phyloP scores from a whole-genome alignment of 202 grass and related monocot genomes.

The Setaria viridis region DNA sequence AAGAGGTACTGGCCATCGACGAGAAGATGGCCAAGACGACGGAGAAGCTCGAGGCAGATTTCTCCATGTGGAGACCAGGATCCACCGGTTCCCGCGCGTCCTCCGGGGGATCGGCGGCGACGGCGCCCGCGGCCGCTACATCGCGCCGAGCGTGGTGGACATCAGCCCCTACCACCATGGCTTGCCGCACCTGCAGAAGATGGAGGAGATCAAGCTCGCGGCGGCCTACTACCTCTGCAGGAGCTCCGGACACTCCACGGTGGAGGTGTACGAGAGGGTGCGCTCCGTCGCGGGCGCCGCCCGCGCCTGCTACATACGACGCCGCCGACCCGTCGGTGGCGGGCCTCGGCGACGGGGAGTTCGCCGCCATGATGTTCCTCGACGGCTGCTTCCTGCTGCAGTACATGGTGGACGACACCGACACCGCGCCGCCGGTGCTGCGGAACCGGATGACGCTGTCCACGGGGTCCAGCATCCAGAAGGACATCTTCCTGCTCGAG shows the following conservation, averaged over 20 bases:
- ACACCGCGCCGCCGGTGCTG: not conserved
- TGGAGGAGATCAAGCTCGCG: constrained; percentile 30
- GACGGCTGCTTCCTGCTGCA: constrained; percentile 39
- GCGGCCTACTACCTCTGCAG: not conserved
- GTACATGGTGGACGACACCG: not conserved
- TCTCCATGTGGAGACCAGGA: not conserved
- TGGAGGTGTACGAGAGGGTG: not conserved
- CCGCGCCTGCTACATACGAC: not conserved
- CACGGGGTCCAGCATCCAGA: not conserved
- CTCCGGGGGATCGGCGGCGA: not conserved
- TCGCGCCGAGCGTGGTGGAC: constrained; percentile 6
- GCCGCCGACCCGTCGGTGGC: not conserved
- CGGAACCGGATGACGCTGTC: not conserved
- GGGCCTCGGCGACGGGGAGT: not conserved
- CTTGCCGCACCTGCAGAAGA: not conserved
- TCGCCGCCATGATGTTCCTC: constrained; percentile 31
- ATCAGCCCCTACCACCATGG: constrained; percentile 34
- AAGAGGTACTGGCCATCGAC: not conserved
- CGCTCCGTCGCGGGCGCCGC: not conserved
- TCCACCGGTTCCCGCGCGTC: not conserved
- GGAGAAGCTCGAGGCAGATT: not conserved
- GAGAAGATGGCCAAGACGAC: not conserved
- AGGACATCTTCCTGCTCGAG: constrained; percentile 46
- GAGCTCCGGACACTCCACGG: fast-evolving
- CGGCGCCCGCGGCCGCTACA: not conserved